Conservation (phyloP, 2,329 filamentous ascomycete genomes). For the Ilyonectria sp. region DNA sequence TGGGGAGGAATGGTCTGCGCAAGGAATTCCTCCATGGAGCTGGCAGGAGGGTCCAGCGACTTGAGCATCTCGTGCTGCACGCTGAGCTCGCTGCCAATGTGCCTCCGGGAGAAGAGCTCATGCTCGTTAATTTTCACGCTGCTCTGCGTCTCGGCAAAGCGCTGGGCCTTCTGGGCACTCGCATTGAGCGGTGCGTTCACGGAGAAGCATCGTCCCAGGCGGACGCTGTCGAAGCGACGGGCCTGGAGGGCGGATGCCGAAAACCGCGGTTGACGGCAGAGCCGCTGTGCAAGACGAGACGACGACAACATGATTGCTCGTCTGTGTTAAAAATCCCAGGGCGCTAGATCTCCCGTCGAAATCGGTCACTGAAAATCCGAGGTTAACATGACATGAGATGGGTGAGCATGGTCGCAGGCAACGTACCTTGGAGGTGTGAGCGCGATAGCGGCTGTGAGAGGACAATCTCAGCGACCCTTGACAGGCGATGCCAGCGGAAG, state of each 20-base stretch:
- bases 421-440: not conserved
- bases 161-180: slow-evolving; percentile 29
- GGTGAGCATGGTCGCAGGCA: not conserved
- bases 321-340: slow-evolving; percentile 9
- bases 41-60: slow-evolving; percentile 80
- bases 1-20: slow-evolving; percentile 85
- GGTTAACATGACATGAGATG: slow-evolving; percentile 6
- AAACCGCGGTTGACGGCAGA: slow-evolving; percentile 44
- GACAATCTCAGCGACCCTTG: slow-evolving; percentile 20
- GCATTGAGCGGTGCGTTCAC: slow-evolving; percentile 15
- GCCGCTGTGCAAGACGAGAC: slow-evolving; percentile 47
- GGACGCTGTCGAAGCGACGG: slow-evolving; percentile 36
- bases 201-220: slow-evolving; percentile 39
- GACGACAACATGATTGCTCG: slow-evolving; percentile 43
- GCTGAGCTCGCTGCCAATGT: slow-evolving; percentile 84
- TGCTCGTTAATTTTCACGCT: slow-evolving; percentile 42
- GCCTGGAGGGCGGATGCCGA: slow-evolving; percentile 38
- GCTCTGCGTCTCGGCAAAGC: slow-evolving; percentile 41
- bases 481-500: slow-evolving; percentile 18
- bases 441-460: not conserved
- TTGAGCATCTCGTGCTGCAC: slow-evolving; percentile 85
- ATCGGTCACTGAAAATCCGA: slow-evolving; percentile 12
- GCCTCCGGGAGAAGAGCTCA: slow-evolving; percentile 78
- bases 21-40: slow-evolving; percentile 86
- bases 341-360: slow-evolving; percentile 7